phyloP scores from a whole-genome alignment of 805 yeast genomes.

The Myxozyma lipomycoides region DNA sequence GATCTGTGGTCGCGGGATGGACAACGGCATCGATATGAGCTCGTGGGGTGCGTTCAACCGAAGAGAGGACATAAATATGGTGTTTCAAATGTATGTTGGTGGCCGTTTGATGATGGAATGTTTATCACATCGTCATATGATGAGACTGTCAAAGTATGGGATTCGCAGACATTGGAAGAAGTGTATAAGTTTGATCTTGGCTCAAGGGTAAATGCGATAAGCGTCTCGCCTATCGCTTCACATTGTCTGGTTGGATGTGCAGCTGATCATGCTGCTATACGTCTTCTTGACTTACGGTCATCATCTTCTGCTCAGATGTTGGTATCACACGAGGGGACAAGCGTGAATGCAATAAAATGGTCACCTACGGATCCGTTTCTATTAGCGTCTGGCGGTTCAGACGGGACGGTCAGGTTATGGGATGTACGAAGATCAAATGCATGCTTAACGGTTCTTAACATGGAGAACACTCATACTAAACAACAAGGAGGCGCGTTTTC shows the following conservation, averaged over 20 bases:
- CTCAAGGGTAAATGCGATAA: constrained; percentile 63
- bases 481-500: constrained; percentile 21
- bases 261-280: constrained; percentile 60
- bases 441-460: constrained; percentile 61
- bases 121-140: constrained; percentile 81
- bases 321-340: constrained; percentile 21
- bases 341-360: constrained; percentile 62
- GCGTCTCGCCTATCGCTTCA: constrained; percentile 44
- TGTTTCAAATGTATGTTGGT: constrained; percentile 73
- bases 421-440: constrained; percentile 69
- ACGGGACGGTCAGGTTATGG: constrained; percentile 81
- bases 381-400: constrained; percentile 74
- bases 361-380: constrained; percentile 60
- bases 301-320: constrained; percentile 26
- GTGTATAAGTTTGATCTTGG: constrained; percentile 65
- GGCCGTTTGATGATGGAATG: constrained; percentile 85
- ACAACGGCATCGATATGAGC: constrained; percentile 21
- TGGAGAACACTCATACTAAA: constrained; percentile 36
- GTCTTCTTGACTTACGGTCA: constrained; percentile 41
- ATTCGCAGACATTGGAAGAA: constrained; percentile 58
- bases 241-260: constrained; percentile 65
- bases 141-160: constrained; percentile 74
- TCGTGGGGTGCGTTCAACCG: constrained; percentile 22
- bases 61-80: constrained; percentile 60
- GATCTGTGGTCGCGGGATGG: constrained; percentile 43